phyloP scores from a whole-genome alignment of 2,329 filamentous ascomycete species.

The Coleophoma cylindrospora region DNA sequence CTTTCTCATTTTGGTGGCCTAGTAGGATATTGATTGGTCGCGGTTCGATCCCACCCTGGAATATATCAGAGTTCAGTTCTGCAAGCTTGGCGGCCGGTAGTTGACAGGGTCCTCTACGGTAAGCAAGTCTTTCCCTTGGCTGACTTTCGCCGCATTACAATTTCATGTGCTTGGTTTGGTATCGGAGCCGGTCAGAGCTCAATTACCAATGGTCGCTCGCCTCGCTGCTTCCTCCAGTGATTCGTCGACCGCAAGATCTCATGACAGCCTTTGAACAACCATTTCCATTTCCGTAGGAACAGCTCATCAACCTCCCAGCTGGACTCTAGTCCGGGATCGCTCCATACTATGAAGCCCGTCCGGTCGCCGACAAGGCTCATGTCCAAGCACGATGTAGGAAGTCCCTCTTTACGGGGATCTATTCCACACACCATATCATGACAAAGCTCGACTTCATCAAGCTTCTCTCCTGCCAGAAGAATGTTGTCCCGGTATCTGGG shows the following conservation, averaged over 20 bases:
- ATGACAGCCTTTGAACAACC: constrained; percentile 30
- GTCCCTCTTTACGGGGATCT: constrained; percentile 1
- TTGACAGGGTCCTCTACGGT: too few species aligned
- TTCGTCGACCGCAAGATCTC: constrained; percentile 33
- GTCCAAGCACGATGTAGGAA: neutral
- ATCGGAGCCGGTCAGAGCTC: neutral
- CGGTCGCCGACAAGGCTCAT: constrained; percentile 5
- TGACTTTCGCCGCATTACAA: too few species aligned
- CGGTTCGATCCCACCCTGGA: too few species aligned
- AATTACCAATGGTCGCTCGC: constrained; percentile 10
- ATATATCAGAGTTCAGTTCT: too few species aligned
- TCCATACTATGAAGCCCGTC: constrained; percentile 41
- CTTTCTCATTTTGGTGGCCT: too few species aligned
- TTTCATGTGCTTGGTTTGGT: too few species aligned
- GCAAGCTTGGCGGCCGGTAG: too few species aligned
- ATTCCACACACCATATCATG: constrained; percentile 29
- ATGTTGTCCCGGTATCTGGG: constrained; percentile 35
- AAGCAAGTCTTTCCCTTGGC: too few species aligned
- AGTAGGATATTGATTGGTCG: too few species aligned
- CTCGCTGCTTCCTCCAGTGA: constrained; percentile 25
- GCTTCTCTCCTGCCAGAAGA: constrained; percentile 23
- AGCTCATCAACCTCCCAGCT: constrained; percentile 42
- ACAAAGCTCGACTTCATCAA: constrained; percentile 31
- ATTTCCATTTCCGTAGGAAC: constrained; percentile 41
- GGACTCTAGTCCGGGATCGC: constrained; percentile 35